Base-by-base conservation (phyloP, 2,329 filamentous ascomycete species). In the Seiridium unicorne region DNA sequence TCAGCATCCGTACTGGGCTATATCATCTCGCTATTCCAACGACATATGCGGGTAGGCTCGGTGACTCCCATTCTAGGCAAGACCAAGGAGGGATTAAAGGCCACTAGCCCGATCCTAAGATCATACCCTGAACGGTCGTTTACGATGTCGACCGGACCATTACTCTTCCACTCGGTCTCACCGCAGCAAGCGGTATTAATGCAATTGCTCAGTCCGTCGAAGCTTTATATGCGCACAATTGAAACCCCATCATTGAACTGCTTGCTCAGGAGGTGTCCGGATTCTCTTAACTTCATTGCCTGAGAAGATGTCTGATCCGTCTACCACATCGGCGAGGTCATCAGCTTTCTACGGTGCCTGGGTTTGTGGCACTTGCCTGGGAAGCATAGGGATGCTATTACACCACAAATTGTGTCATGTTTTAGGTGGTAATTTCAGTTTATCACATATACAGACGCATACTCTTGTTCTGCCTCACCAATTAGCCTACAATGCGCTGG, bases 361-460 rank as follows among this genome's bases (percentile, higher is more conserved):
- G 84, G 80, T 89, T 1, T 89, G 85, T 65, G 85, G 85, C 38
- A 80, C 77, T 32, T 87, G 84, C 65, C 77, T 89, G 1, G 86
- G 85, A 5, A 81, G 76, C 60, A 83, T 85, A 2, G 80, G 80
- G 57, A 89, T 89, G 84, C 80, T 84, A 2, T 78, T 89, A 11
- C 87, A 89, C 68, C 87, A 89, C 72, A 90, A 89, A 69, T 79
- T 90, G 2, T 89, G 86, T 73, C 87, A 89, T 68, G 84, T 83
- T 0, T 76, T 89, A 1, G 87, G 86, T 32, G 87, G 87, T 6
- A 83, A 78, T 65, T 87, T 89, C 70, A 81, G 84, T 62, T 77
- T 90, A 5, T 85, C 87, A 0, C 86, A 90, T 62, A 84, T 86
- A 1, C 85, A 89, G 69, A 89, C 86, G 0, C 87, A 89, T 66